Conservation (phyloP, 495 filamentous ascomycete genomes). For the Collariella sp. region DNA sequence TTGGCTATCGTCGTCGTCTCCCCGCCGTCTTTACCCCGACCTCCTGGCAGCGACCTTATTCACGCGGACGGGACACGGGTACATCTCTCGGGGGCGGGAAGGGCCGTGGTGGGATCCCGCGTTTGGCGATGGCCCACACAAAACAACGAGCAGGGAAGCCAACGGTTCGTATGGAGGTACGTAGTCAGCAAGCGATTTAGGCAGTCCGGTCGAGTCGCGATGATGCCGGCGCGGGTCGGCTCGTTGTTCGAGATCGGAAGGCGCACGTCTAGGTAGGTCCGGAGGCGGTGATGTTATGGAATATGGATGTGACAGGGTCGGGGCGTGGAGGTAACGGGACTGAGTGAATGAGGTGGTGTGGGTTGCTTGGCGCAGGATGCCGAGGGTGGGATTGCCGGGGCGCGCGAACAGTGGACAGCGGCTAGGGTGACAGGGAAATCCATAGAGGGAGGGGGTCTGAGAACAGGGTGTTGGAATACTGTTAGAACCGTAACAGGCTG, state of each 20-base stretch:
- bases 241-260: not conserved
- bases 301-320: not conserved
- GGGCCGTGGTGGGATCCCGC: slow-evolving; percentile 10
- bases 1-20: slow-evolving; percentile 7
- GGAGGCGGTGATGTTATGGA: slow-evolving; percentile 1
- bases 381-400: slow-evolving; percentile 25
- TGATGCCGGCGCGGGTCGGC: slow-evolving; percentile 1
- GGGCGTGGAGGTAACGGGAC: no score
- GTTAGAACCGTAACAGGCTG: no score
- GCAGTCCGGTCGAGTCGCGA: slow-evolving; percentile 4
- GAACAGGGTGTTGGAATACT: no score
- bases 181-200: no score
- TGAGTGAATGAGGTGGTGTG: no score
- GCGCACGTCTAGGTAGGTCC: not conserved
- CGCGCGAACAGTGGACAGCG: slow-evolving; percentile 24
- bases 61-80: slow-evolving; percentile 19
- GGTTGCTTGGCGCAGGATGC: slow-evolving; percentile 17
- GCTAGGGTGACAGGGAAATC: no score
- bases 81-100: slow-evolving; percentile 24
- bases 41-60: slow-evolving; percentile 26
- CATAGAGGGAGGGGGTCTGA: no score
- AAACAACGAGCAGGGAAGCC: slow-evolving; percentile 10
- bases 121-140: not conserved
- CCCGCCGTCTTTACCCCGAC: slow-evolving; percentile 17
- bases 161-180: not conserved